Conservation (phyloP, 176 grass and related monocot genomes). For the Hsuehochloa calcarea region DNA sequence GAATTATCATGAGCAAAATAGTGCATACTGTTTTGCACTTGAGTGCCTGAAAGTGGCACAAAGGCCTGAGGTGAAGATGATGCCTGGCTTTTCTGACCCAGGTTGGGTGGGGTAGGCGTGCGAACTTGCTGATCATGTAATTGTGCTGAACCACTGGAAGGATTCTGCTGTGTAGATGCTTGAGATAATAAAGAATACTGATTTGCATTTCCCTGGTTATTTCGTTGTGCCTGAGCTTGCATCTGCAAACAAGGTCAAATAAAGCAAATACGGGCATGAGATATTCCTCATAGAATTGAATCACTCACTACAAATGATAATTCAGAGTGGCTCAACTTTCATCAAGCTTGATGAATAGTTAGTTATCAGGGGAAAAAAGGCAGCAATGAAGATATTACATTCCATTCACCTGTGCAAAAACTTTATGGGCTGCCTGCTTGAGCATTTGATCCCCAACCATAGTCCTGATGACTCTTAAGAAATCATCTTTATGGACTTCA, state of each 20-base stretch:
- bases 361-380: constrained; percentile 14
- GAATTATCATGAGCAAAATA: constrained; percentile 40
- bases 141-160: constrained; percentile 46
- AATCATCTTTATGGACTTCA: constrained; percentile 97
- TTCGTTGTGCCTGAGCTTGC: constrained; percentile 56
- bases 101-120: constrained; percentile 41
- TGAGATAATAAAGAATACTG: constrained; percentile 60
- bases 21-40: constrained; percentile 23
- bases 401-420: constrained; percentile 73
- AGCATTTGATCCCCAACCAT: constrained; percentile 99
- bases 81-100: constrained; percentile 44
- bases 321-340: neutral
- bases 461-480: constrained; percentile 89
- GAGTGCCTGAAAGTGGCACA: constrained; percentile 37
- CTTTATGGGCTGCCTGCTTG: constrained; percentile 95
- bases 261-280: constrained; percentile 24
- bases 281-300: constrained; percentile 21
- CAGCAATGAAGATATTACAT: constrained; percentile 16
- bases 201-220: constrained; percentile 65
- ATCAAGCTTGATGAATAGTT: constrained; percentile 15
- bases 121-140: constrained; percentile 49
- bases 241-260: constrained; percentile 41
- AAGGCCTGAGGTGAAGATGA: constrained; percentile 32
- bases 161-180: constrained; percentile 57
- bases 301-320: neutral